These are phyloP conservation scores for Phyllosticta capitalensis DNA, from an alignment of 2,329 filamentous ascomycete genomes.

Conservation along the genomic window DNA sequence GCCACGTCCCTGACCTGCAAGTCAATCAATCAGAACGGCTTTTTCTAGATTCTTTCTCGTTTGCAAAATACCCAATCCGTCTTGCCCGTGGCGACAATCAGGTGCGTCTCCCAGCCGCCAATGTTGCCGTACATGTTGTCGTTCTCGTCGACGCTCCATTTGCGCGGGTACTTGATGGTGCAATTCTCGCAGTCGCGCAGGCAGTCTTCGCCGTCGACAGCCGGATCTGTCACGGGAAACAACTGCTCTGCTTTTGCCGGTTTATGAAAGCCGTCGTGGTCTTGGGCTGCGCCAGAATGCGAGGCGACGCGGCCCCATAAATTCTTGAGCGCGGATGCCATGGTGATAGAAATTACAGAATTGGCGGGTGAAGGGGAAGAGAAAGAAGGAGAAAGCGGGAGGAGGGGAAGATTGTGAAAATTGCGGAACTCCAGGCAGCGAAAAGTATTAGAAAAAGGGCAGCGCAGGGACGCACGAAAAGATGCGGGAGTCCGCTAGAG, in stretches of 20 bases:
- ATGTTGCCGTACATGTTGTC: slow-evolving; percentile 79
- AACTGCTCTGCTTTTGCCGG: slow-evolving; percentile 37
- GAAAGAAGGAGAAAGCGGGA: slow-evolving; percentile 14
- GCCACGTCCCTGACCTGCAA: slow-evolving; percentile 27
- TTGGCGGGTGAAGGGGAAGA: background rate
- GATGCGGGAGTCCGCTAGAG: slow-evolving; percentile 13
- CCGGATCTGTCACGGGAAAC: slow-evolving; percentile 66
- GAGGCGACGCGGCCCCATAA: slow-evolving; percentile 18
- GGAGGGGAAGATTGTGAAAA: background rate
- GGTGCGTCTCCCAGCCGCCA: slow-evolving; percentile 79
- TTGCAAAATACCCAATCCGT: slow-evolving; percentile 81
- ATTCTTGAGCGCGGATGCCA: slow-evolving; percentile 27
- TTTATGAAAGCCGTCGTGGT: slow-evolving; percentile 22
- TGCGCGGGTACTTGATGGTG: slow-evolving; percentile 67
- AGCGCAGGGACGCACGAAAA: slow-evolving; percentile 25
- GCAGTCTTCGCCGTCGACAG: slow-evolving; percentile 79
- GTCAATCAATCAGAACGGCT: slow-evolving; percentile 15
- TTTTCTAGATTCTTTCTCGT: background rate
- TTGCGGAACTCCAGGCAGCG: background rate
- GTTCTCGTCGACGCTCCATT: slow-evolving; percentile 60
- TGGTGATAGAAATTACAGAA: slow-evolving; percentile 17
- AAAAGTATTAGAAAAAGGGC: background rate
- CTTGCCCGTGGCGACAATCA: slow-evolving; percentile 92
- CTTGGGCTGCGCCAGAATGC: background rate
- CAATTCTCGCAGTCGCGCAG: slow-evolving; percentile 78